A percentile compares a stretch with the other conserved stretches of the same genome.
Conservation (phyloP, 2,329 filamentous ascomycete species). For the Colletotrichum siamense region DNA sequence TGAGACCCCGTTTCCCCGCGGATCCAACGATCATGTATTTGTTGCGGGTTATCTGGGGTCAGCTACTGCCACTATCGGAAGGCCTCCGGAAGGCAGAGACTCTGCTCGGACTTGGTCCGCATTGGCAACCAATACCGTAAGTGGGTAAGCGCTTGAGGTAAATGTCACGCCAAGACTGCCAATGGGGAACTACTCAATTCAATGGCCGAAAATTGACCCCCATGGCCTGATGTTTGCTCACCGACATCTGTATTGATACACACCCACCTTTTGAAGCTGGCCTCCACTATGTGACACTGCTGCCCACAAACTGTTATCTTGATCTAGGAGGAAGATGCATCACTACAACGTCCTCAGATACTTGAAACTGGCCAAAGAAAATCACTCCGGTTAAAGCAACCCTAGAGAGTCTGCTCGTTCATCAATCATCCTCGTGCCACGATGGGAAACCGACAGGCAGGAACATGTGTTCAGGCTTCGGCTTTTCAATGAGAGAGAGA, state of each 20-base stretch:
- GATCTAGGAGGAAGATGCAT: neutral
- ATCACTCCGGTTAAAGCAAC: neutral
- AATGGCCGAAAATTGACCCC: neutral
- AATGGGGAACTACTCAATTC: neutral
- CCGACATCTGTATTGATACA: neutral
- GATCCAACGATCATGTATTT: no score
- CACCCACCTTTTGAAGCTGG: neutral
- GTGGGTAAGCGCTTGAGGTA: neutral
- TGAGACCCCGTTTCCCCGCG: neutral
- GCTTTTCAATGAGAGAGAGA: neutral
- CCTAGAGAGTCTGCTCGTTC: neutral
- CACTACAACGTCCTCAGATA: neutral
- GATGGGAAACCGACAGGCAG: neutral
- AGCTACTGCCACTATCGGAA: neutral
- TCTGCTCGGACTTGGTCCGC: neutral
- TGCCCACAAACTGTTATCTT: neutral
- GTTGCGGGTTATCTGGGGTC: conserved; percentile 8
- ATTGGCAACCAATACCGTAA: neutral
- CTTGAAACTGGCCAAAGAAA: neutral
- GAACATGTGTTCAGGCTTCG: neutral
- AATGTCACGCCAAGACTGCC: neutral
- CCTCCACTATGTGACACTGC: neutral
- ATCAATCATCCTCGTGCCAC: neutral
- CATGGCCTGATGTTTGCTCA: neutral
- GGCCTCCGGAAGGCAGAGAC: neutral